phyloP scores from a whole-genome alignment of 495 filamentous ascomycete genomes.

The Immersiella caudata region DNA sequence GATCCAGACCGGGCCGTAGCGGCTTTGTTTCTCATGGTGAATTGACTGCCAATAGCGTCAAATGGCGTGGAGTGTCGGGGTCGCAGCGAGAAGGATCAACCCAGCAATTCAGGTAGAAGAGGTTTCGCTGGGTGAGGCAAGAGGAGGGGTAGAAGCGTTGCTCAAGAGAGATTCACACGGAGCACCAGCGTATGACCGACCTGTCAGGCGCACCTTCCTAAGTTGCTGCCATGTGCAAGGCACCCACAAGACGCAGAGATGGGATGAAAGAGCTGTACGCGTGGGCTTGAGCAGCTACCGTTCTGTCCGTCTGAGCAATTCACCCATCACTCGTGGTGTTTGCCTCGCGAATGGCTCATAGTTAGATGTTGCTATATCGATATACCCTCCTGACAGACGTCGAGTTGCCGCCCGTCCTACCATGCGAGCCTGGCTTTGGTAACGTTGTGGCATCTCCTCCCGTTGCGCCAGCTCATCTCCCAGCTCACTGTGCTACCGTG shows the following conservation, averaged over 20 bases:
- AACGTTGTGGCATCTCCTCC: neutral
- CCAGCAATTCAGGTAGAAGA: neutral
- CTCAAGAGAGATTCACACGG: constrained; percentile 8
- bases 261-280: neutral
- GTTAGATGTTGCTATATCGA: neutral
- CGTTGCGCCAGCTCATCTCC: neutral
- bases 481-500: neutral
- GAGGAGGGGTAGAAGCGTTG: neutral
- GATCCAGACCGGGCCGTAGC: neutral
- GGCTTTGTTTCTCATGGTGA: neutral
- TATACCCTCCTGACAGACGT: neutral
- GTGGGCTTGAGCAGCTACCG: neutral
- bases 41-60: neutral
- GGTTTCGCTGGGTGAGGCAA: neutral
- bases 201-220: neutral
- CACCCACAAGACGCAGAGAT: neutral
- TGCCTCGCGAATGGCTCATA: neutral
- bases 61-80: neutral
- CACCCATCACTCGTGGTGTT: neutral
- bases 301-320: neutral
- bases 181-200: neutral
- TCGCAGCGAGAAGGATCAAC: neutral
- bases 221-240: neutral
- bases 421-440: neutral
- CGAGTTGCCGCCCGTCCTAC: neutral